Conservation (phyloP, 2,329 filamentous ascomycete species). For the Hymenoscyphus occultus region DNA sequence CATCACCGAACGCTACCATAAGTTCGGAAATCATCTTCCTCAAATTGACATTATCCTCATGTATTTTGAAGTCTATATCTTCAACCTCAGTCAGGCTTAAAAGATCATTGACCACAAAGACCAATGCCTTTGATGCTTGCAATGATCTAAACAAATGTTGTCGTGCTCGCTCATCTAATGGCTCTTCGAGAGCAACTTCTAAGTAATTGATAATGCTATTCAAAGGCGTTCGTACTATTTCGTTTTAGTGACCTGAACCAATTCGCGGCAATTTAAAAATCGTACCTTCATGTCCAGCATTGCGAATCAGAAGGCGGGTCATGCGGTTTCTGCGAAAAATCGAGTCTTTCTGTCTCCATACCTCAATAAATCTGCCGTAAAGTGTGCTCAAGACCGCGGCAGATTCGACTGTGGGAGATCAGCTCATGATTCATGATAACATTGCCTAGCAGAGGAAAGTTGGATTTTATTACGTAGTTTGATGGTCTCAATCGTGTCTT, state of each 20-base stretch:
- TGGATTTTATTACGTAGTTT: too few relatives aligned
- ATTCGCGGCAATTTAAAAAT: background rate
- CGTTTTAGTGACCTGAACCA: background rate
- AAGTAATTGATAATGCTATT: constrained; percentile 94
- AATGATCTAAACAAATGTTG: constrained; percentile 81
- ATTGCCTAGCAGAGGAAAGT: too few relatives aligned
- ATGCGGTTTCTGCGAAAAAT: constrained; percentile 25
- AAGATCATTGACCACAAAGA: constrained; percentile 89
- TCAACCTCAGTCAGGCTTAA: constrained; percentile 83
- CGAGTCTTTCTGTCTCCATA: constrained; percentile 26
- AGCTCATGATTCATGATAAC: background rate
- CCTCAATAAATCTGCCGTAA: constrained; percentile 27
- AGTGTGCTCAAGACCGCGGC: constrained; percentile 24
- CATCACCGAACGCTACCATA: constrained; percentile 18
- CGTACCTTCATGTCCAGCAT: constrained; percentile 76
- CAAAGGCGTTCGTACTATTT: constrained; percentile 63
- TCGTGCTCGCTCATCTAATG: constrained; percentile 74
- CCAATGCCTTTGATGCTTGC: constrained; percentile 84
- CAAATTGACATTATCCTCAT: constrained; percentile 24
- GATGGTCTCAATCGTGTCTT: too few relatives aligned
- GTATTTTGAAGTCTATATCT: constrained; percentile 41
- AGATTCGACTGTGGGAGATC: constrained; percentile 20
- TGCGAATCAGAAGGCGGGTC: constrained; percentile 39
- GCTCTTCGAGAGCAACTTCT: constrained; percentile 80
- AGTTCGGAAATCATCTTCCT: constrained; percentile 19